Evolutionary conservation across 2,329 filamentous ascomycete genomes (phyloP).

Genomic region (Diaporthe sp.): DNA sequence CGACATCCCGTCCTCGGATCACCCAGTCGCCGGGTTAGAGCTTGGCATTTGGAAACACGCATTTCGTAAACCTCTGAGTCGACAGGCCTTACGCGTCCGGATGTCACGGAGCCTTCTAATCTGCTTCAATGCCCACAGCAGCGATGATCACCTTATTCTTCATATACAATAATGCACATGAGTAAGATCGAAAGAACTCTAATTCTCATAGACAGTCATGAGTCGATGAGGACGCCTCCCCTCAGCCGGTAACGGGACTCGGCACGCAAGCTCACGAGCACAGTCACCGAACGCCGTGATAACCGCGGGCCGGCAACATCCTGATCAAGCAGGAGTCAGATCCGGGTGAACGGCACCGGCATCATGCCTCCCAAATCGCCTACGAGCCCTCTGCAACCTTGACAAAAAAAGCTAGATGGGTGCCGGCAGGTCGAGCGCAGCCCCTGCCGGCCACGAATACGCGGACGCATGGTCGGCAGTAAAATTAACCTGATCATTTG

Average conservation of each 20-base stretch:
- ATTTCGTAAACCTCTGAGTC: not conserved
- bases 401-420: not conserved
- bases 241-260: not conserved
- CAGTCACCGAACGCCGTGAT: not conserved
- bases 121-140: not conserved
- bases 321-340: not conserved
- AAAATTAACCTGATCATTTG: not conserved
- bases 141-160: not conserved
- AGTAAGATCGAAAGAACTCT: constrained; percentile 4
- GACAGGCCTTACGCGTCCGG: not conserved
- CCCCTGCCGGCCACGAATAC: not conserved
- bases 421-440: not conserved
- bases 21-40: constrained; percentile 18
- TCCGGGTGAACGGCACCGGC: not conserved
- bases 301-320: not conserved
- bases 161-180: not conserved
- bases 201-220: not conserved
- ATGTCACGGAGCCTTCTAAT: not conserved
- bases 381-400: not conserved
- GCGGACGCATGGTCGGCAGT: not conserved
- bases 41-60: constrained; percentile 15
- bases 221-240: not conserved
- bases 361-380: not conserved
- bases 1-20: constrained; percentile 17
- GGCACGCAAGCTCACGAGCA: not conserved